Conservation (phyloP, 176 grass and related monocot species). For the Avena insularis region DNA sequence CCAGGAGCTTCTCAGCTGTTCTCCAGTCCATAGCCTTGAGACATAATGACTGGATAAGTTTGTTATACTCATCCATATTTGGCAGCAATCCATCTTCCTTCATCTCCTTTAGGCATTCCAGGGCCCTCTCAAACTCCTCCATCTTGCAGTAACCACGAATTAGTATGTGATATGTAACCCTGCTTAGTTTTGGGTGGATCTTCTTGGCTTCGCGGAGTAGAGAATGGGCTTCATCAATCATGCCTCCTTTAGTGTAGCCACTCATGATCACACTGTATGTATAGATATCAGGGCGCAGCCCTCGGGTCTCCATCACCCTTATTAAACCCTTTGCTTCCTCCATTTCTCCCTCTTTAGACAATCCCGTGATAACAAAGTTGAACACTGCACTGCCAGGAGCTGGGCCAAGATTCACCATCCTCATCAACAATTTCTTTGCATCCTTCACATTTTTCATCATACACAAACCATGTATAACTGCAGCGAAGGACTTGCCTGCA, state of each 20-base stretch:
- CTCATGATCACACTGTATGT: slow-evolving; percentile 91
- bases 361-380: slow-evolving; percentile 86
- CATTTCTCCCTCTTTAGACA: slow-evolving; percentile 82
- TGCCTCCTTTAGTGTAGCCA: slow-evolving; percentile 71
- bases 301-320: slow-evolving; percentile 68
- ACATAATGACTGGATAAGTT: slow-evolving; percentile 86
- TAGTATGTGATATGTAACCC: slow-evolving; percentile 73
- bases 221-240: slow-evolving; percentile 82
- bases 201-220: slow-evolving; percentile 71
- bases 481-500: slow-evolving; percentile 67
- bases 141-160: slow-evolving; percentile 95
- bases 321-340: slow-evolving; percentile 71
- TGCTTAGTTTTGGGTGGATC: slow-evolving; percentile 61
- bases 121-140: slow-evolving; percentile 83
- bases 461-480: slow-evolving; percentile 78
- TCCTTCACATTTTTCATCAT: slow-evolving; percentile 66
- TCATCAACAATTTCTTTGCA: slow-evolving; percentile 73
- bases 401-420: slow-evolving; percentile 82
- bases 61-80: slow-evolving; percentile 86
- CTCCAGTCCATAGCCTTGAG: slow-evolving; percentile 89
- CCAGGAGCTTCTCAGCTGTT: slow-evolving; percentile 72
- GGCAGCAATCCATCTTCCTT: slow-evolving; percentile 74
- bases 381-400: slow-evolving; percentile 83
- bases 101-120: slow-evolving; percentile 89
- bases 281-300: slow-evolving; percentile 77